Conservation (phyloP, 192 early-diverging fungal genomes). For the Phycomyces nitens region DNA sequence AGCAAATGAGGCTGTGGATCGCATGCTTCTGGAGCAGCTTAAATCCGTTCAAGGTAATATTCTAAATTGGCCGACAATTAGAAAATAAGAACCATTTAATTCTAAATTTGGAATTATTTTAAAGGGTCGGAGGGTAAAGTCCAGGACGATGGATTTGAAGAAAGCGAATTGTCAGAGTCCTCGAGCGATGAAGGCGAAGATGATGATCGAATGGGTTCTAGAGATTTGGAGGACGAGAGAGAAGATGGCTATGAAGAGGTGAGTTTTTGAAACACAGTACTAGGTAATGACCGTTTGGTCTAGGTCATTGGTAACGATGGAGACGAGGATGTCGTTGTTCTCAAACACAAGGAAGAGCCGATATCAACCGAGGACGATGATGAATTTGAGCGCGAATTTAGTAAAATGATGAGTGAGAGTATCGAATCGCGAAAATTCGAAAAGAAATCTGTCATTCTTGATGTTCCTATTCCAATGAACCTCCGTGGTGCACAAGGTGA, state of each 20-base stretch:
- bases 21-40: constrained; percentile 48
- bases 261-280: too few species aligned
- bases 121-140: constrained; percentile 30
- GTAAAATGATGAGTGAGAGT: constrained; percentile 88
- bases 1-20: constrained; percentile 66
- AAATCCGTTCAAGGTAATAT: constrained; percentile 48
- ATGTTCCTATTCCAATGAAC: constrained; percentile 85
- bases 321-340: constrained; percentile 70
- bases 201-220: constrained; percentile 12
- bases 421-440: constrained; percentile 79
- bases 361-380: constrained; percentile 75
- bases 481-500: constrained; percentile 48
- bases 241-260: constrained; percentile 42
- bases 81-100: too few species aligned
- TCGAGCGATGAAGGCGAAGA: constrained; percentile 39
- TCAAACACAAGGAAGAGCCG: constrained; percentile 55
- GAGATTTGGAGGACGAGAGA: constrained; percentile 32
- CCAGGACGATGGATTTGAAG: constrained; percentile 43
- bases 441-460: constrained; percentile 72
- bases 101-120: too few species aligned
- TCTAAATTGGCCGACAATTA: too few species aligned
- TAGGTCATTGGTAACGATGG: constrained; percentile 50
- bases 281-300: too few species aligned
- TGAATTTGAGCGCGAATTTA: constrained; percentile 87
- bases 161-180: constrained; percentile 29